These are phyloP conservation scores for Mycena sanguinolenta DNA, from an alignment of 768 basidiomycete species.

Conservation along the genomic window DNA sequence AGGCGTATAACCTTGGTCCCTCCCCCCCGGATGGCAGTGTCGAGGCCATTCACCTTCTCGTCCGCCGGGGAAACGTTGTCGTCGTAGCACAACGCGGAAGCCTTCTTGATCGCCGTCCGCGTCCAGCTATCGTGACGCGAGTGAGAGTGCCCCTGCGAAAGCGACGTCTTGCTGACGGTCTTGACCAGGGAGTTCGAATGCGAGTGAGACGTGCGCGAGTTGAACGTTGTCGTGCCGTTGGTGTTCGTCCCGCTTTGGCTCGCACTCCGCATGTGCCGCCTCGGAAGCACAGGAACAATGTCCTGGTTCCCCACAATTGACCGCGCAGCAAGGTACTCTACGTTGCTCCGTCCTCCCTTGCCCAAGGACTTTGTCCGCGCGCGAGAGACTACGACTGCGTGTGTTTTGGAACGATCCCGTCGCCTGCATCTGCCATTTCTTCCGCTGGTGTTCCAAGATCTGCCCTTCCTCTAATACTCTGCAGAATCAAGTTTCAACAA, in stretches of 20 bases:
- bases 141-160: constrained; percentile 55
- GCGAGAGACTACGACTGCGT: constrained; percentile 71
- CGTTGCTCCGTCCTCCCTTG: constrained; percentile 44
- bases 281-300: constrained; percentile 57
- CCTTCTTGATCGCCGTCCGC: constrained; percentile 56
- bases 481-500: constrained; percentile 18
- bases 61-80: constrained; percentile 36
- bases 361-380: constrained; percentile 70
- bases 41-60: constrained; percentile 47
- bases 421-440: constrained; percentile 76
- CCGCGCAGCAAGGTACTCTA: constrained; percentile 76
- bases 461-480: constrained; percentile 80
- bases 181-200: constrained; percentile 55
- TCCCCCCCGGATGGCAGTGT: constrained; percentile 55
- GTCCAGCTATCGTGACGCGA: constrained; percentile 61
- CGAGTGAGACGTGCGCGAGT: constrained; percentile 44
- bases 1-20: constrained; percentile 58
- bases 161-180: constrained; percentile 51
- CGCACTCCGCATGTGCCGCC: constrained; percentile 34
- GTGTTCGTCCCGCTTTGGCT: constrained; percentile 41
- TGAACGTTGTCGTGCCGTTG: constrained; percentile 37
- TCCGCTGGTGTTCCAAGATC: constrained; percentile 71
- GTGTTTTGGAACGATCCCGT: constrained; percentile 74
- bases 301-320: constrained; percentile 77
- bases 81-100: constrained; percentile 46